Conservation (phyloP, 2,329 filamentous ascomycete species). For the Trichophyton simii region DNA sequence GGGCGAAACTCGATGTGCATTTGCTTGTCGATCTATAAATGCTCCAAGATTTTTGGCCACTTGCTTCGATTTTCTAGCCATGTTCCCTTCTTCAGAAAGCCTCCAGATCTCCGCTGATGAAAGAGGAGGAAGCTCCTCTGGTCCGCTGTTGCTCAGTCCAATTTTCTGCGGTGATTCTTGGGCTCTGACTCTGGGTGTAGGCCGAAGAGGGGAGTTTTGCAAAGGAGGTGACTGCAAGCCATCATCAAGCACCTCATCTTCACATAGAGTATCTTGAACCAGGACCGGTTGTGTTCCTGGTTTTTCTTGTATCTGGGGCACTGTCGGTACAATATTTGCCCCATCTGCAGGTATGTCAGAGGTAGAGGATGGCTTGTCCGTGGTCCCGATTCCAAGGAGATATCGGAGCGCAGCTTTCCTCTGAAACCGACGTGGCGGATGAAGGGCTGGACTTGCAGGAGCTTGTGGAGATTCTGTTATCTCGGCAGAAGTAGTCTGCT, state of each 20-base stretch:
- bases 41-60: slow-evolving; percentile 4
- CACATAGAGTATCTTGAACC: neutral
- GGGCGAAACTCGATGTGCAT: slow-evolving; percentile 25
- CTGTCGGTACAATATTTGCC: neutral
- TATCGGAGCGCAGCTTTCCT: neutral
- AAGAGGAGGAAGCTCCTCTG: neutral
- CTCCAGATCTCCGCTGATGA: neutral
- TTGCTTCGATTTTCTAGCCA: neutral
- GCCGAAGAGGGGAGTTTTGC: neutral
- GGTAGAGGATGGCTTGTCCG: neutral
- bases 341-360: neutral
- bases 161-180: neutral
- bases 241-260: neutral
- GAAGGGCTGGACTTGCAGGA: neutral
- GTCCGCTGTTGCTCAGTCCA: neutral
- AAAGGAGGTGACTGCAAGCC: neutral
- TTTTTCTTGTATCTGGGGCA: neutral
- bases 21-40: slow-evolving; percentile 27
- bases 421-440: neutral
- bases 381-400: neutral
- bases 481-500: neutral
- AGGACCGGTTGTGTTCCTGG: no score
- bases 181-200: neutral
- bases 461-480: neutral
- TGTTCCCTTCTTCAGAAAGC: neutral